Base-by-base conservation (phyloP, 805 yeast genomes). In the Kuraishia cidri region DNA sequence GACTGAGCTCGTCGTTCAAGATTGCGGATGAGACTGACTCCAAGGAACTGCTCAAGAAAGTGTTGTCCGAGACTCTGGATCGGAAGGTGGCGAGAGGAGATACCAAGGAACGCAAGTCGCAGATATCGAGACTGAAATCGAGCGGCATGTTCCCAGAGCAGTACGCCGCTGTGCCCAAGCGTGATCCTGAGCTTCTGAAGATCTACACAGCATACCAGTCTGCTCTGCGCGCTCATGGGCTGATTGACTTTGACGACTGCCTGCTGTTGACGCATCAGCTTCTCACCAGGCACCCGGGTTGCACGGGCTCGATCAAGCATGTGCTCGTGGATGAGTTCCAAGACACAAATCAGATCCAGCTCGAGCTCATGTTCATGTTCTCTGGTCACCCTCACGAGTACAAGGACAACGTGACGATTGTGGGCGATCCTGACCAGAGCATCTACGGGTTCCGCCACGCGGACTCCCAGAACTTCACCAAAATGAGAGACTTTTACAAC, bases 401-500 rank as follows among this genome's bases (percentile, higher is more conserved):
- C 13, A 64, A 62, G 24, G 50, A 74, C 38, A 78, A 78, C 37
- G 68, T 90, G 6, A 84, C 97, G 0, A 78, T 87, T 1, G 97
- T 90, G 2, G 98, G 98, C 1, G 98, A 90, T 49, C 95, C 96
- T 0, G 96, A 92, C 53, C 98, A 90, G 54, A 79, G 94, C 47
- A 90, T 90, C 15, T 90, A 92, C 52, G 86, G 80, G 0, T 90
- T 90, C 44, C 62, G 97, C 38, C 76, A 79, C 45, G 97, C 97
- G 0, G 75, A 75, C 23, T 64, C 79, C 1, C 58, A 62, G 12
- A 87, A 83, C 45, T 84, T 88, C 44, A 56, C 57, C 26, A 59
- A 60, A 10, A 74, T 86, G 83, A 52, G 57, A 26, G 34, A 42
- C 1, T 47, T 60, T 37, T 68, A 47, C 26, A 11, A 24, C 24